Base-by-base conservation (phyloP, 257 asterid species). In the Verbena officinalis region DNA sequence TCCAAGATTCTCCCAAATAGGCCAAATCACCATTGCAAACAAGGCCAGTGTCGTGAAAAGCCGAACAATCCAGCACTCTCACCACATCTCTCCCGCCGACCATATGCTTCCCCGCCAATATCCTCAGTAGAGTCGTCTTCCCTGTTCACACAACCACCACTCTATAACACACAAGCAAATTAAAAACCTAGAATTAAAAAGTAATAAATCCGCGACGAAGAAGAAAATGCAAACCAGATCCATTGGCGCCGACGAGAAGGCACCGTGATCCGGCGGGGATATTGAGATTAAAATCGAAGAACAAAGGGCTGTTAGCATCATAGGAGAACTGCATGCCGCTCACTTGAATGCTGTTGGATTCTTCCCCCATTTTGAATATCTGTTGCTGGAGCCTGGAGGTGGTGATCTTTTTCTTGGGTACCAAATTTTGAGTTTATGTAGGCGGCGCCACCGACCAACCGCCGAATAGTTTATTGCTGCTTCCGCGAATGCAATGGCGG, bases 81-180 rank as follows among this genome's bases (percentile, higher is more conserved):
- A 92, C 98, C 45, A 82, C 97, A 67, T 92, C 98, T 80, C 71
- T 79, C 55, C 96, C 97, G 15, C 98, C 98, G 27, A 93, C 98
- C 98, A 93, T 82, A 61, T 93, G 98, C 81, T 93, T 90, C 80
- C 98, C 98, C 12, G 98, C 98, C 74, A 93, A 81, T 43, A 93
- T 90, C 91, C 74, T 88, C 86, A 93, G 75, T 39, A 93, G 73
- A 45, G 96, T 90, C 51, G 98, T 93, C 77, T 93, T 93, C 69
- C 98, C 98, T 93, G 68, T 53, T 39, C 31, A 40, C 51, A 40
- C 8, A 61, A 0, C 13, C 56, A 65, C 19, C 50, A 69, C 34
- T 17, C 17, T 1, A 33, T 24, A 23, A 15, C n/a, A 23, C 40
- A 54, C 11, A 24, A 20, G 2, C 13, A 16, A 64, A n/a, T n/a